phyloP scores from a whole-genome alignment of 148 eudicot genomes.

The Fagopyrum esculentum region DNA sequence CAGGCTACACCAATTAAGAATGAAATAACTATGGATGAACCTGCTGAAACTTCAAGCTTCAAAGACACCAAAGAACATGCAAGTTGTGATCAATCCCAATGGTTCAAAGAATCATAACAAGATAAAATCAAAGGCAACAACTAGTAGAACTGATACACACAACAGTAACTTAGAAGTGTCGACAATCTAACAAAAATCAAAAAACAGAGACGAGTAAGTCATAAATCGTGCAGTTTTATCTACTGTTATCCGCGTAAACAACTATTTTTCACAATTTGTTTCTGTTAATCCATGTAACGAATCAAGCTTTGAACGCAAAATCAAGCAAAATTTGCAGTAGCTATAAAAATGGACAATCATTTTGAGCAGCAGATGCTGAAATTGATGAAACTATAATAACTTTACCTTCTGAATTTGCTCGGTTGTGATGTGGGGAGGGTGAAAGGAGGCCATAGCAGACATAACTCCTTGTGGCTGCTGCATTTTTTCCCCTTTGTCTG shows the following conservation, averaged over 20 bases:
- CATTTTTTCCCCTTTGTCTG: slow-evolving; percentile 24
- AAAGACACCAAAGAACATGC: background rate
- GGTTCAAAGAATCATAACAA: background rate
- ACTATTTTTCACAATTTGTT: background rate
- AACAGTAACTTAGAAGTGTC: background rate
- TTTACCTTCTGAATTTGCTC: slow-evolving; percentile 95
- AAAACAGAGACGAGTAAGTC: background rate
- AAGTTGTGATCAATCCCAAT: background rate
- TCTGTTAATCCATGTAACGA: background rate
- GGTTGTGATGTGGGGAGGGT: slow-evolving; percentile 68
- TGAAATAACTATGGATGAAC: background rate
- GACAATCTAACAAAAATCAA: background rate
- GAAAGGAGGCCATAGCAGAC: slow-evolving; percentile 54
- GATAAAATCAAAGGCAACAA: background rate
- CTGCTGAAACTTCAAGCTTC: background rate
- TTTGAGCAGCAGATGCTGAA: background rate
- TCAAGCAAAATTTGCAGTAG: background rate
- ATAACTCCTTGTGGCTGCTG: slow-evolving; percentile 64
- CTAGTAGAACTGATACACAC: background rate
- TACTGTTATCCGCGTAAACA: background rate
- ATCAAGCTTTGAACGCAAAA: background rate
- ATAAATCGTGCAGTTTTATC: background rate
- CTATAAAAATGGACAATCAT: background rate
- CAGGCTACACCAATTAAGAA: background rate
- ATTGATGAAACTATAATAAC: background rate